Evolutionary conservation across 768 basidiomycete species (phyloP), one percentile per base, ranked within the genome.

Genomic region (Mycena haematopus): DNA sequence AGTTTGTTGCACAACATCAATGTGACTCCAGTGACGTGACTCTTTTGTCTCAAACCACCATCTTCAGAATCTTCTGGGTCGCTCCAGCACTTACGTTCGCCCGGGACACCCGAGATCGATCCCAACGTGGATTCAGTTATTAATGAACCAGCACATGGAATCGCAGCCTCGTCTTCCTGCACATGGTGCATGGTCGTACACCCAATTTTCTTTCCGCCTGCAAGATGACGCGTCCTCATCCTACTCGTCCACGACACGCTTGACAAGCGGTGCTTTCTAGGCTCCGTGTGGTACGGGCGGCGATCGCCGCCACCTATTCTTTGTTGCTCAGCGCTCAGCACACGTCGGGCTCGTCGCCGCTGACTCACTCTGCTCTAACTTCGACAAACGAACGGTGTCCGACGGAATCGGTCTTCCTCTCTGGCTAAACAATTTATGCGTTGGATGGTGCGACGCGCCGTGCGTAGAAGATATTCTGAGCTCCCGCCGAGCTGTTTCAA

Each of bases 1-100:
- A 4, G 27, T 31, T 4, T 14, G 17, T 35, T 38, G 36, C 10
- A 2, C 17, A 17, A 17, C 42, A 44, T 44, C 42, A 44, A 8
- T 6, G 15, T 44, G 17, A 44, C 15, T 10, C 33, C 42, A 31
- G 42, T 24, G 11, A 22, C 21, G n/a, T 38, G 13, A 56, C 22
- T 5, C 22, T 42, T 21, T 17, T 38, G 38, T 25, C 14, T 15
- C 9, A 25, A n/a, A 33, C 11, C 21, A 33, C 56, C 35, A 50
- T 24, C 13, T 46, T 31, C 29, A 40, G 33, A 14, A 38, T 38
- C 31, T 35, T 51, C 50, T 22, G 29, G 27, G 29, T 14, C 3
- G 29, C 49, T 50, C 49, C 49, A 50, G 49, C 27, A 31, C 27
- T 50, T 50, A 50, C 50, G 50, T 51, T 50, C 50, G 29, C 29